Evolutionary conservation across 2,329 filamentous ascomycete genomes (phyloP).

Genomic region (Neurospora sp.): DNA sequence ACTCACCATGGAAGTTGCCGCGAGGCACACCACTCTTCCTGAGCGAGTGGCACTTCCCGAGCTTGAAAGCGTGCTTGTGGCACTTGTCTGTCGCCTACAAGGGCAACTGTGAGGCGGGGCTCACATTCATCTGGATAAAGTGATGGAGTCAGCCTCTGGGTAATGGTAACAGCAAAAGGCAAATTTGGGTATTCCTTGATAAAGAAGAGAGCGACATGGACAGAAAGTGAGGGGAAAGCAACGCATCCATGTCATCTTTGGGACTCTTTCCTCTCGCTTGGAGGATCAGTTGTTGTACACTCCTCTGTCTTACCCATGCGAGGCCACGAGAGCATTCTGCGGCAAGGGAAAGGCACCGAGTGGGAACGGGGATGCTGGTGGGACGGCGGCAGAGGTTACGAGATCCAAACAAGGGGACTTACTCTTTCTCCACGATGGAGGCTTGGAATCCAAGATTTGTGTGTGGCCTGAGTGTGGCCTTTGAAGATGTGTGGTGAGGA

Average conservation of each 20-base stretch:
- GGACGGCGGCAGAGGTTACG: not conserved
- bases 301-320: not conserved
- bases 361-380: not conserved
- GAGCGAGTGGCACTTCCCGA: not conserved
- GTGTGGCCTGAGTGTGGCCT: not conserved
- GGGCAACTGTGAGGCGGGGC: not conserved
- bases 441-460: not conserved
- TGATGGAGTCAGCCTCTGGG: not conserved
- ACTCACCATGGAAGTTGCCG: not conserved
- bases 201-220: not conserved
- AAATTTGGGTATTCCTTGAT: not conserved
- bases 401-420: not conserved
- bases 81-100: not conserved
- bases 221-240: not conserved
- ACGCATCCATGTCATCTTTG: not conserved
- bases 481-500: not conserved
- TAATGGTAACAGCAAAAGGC: not conserved
- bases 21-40: not conserved
- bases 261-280: not conserved
- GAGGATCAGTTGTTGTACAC: not conserved
- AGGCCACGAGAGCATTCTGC: not conserved
- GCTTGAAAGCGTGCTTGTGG: not conserved
- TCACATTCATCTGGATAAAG: not conserved
- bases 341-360: not conserved
- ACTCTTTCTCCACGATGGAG: not conserved